A percentile compares a stretch with the other conserved stretches of the same genome.
These are phyloP conservation scores for Carex parvula DNA, from an alignment of 176 grass and related monocot genomes.

Conservation along the genomic window DNA sequence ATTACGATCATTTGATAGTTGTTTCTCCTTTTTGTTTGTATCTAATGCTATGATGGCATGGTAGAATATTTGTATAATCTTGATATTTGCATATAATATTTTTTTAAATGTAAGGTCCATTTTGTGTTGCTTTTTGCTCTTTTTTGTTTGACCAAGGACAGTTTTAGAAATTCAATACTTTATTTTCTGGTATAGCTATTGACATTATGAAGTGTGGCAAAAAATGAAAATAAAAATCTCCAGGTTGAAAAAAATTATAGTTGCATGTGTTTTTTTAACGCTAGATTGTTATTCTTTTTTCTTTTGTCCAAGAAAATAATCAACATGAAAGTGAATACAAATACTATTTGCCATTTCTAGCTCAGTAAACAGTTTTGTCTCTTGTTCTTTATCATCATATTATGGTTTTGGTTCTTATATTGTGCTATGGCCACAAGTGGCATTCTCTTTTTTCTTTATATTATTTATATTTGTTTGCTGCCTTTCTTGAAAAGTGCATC, in stretches of 20 bases:
- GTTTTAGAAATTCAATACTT: not conserved
- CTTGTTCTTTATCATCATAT: not conserved
- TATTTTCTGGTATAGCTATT: not conserved
- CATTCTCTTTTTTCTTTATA: not conserved
- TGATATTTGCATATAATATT: not conserved
- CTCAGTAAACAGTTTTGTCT: not conserved
- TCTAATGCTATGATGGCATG: not conserved
- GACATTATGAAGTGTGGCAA: not conserved
- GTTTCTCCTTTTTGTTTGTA: not conserved
- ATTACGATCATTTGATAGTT: not conserved
- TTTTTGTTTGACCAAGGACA: not conserved
- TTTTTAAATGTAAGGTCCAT: not conserved
- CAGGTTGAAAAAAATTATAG: not conserved
- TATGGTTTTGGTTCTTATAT: not conserved
- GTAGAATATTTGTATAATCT: not conserved
- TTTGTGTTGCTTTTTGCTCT: not conserved
- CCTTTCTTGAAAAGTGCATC: conserved; percentile 3
- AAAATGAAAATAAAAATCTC: not conserved
- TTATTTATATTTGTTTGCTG: not conserved
- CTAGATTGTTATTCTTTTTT: not conserved
- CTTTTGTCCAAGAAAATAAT: not conserved
- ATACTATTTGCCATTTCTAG: not conserved
- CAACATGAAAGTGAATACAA: not conserved
- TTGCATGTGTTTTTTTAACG: not conserved
- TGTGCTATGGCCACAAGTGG: not conserved